phyloP scores from a whole-genome alignment of 805 yeast genomes.

The Candida silvatica region DNA sequence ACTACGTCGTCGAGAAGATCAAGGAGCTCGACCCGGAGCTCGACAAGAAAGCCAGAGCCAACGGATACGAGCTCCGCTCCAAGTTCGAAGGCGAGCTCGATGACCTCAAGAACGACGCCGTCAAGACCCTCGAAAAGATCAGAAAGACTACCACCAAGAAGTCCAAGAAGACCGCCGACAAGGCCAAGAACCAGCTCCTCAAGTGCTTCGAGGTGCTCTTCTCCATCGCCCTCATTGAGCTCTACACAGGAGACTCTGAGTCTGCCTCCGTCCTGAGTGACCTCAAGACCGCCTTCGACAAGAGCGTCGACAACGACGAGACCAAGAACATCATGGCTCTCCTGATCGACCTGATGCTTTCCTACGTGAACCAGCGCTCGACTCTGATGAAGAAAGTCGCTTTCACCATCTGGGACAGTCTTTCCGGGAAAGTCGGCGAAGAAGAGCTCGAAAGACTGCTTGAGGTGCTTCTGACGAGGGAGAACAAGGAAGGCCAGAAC shows the following conservation, averaged over 20 bases:
- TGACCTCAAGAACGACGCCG: slow-evolving; percentile 35
- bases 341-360: slow-evolving; percentile 42
- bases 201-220: slow-evolving; percentile 64
- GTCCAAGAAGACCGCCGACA: slow-evolving; percentile 6
- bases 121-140: slow-evolving; percentile 38
- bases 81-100: slow-evolving; percentile 29
- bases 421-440: slow-evolving; percentile 35
- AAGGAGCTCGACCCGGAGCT: slow-evolving; percentile 32
- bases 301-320: slow-evolving; percentile 23
- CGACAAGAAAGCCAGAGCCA: slow-evolving; percentile 31
- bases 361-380: slow-evolving; percentile 49
- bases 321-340: slow-evolving; percentile 28
- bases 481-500: slow-evolving; percentile 74
- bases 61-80: neutral
- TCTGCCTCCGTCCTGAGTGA: slow-evolving; percentile 71
- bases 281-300: slow-evolving; percentile 50
- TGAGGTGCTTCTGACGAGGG: slow-evolving; percentile 56
- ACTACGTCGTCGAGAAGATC: slow-evolving; percentile 16
- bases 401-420: slow-evolving; percentile 38
- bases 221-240: slow-evolving; percentile 68
- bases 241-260: slow-evolving; percentile 72
- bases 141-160: slow-evolving; percentile 25
- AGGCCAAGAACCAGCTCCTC: slow-evolving; percentile 18
- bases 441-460: slow-evolving; percentile 40
- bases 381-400: slow-evolving; percentile 50